Evolutionary conservation across 108 stramenopile genomes (phyloP).

Genomic region (Parietichytrium sp.): DNA sequence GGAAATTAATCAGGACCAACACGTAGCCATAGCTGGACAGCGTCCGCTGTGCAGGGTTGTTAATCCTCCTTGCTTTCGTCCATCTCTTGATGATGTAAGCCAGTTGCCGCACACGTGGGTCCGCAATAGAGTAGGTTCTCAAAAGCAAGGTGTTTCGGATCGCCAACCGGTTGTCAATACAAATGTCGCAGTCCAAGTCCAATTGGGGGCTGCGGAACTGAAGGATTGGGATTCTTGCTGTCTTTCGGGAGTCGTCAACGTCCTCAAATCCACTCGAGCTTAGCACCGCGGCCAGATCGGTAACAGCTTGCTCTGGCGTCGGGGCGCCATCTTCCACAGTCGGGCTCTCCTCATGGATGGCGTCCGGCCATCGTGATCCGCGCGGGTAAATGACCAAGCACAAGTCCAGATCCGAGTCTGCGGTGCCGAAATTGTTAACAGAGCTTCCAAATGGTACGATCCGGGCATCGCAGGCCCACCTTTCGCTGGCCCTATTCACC

Average conservation of each 20-base stretch:
- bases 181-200: conserved; percentile 88
- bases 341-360: not conserved
- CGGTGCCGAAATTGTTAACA: conserved; percentile 58
- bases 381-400: conserved; percentile 39
- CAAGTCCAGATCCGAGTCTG: conserved; percentile 60
- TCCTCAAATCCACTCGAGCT: conserved; percentile 73
- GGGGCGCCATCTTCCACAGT: not conserved
- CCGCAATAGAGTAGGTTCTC: conserved; percentile 74
- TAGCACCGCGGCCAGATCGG: conserved; percentile 64
- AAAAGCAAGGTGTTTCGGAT: conserved; percentile 87
- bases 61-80: conserved; percentile 89
- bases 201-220: conserved; percentile 60
- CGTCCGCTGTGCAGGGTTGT: conserved; percentile 87
- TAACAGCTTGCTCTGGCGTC: not conserved
- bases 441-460: conserved; percentile 56
- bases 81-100: conserved; percentile 91
- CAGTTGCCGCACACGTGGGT: conserved; percentile 74
- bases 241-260: conserved; percentile 79
- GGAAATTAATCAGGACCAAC: conserved; percentile 86
- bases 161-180: conserved; percentile 90
- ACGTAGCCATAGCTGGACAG: conserved; percentile 95
- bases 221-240: conserved; percentile 94
- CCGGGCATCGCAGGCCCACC: conserved; percentile 28
- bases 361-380: not conserved
- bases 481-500: not conserved